Conservation (phyloP, 1,139 yeast genomes). For the Yamadazyma pseudoaaseri region DNA sequence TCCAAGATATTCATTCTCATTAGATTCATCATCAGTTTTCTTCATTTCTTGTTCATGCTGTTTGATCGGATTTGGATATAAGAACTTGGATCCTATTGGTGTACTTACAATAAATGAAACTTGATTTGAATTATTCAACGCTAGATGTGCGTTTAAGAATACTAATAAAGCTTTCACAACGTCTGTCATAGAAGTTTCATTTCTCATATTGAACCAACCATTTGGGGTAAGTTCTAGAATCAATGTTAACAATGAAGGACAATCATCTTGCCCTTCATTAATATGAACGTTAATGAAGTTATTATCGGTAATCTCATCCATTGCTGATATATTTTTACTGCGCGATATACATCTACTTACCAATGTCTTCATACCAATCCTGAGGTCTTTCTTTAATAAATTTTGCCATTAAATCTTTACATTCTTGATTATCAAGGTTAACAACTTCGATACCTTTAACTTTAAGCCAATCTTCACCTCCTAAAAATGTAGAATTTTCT, state of each 20-base stretch:
- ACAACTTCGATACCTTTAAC: constrained; percentile 73
- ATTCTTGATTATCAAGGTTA: constrained; percentile 62
- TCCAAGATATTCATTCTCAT: constrained; percentile 14
- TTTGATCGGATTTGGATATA: constrained; percentile 57
- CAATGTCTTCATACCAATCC: constrained; percentile 91
- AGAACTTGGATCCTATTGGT: constrained; percentile 63
- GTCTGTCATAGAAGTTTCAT: constrained; percentile 48
- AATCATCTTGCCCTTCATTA: constrained; percentile 46
- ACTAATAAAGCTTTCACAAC: constrained; percentile 63
- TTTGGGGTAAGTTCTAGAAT: constrained; percentile 76
- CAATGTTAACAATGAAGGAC: constrained; percentile 79
- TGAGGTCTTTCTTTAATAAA: constrained; percentile 77
- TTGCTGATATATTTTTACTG: constrained; percentile 16
- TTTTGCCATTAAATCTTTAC: constrained; percentile 70
- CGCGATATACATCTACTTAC: constrained; percentile 26
- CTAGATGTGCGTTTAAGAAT: constrained; percentile 80
- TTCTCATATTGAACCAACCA: constrained; percentile 64
- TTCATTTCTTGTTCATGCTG: constrained; percentile 3
- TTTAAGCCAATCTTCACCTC: constrained; percentile 71
- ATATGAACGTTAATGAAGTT: constrained; percentile 50
- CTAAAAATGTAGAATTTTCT: constrained; percentile 76
- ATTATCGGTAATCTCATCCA: constrained; percentile 78
- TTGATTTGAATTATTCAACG: constrained; percentile 80
- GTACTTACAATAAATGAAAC: constrained; percentile 84
- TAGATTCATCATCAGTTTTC: constrained; percentile 20